phyloP scores from a whole-genome alignment of 1,139 yeast species.

The Geotrichum cucujoidarum region DNA sequence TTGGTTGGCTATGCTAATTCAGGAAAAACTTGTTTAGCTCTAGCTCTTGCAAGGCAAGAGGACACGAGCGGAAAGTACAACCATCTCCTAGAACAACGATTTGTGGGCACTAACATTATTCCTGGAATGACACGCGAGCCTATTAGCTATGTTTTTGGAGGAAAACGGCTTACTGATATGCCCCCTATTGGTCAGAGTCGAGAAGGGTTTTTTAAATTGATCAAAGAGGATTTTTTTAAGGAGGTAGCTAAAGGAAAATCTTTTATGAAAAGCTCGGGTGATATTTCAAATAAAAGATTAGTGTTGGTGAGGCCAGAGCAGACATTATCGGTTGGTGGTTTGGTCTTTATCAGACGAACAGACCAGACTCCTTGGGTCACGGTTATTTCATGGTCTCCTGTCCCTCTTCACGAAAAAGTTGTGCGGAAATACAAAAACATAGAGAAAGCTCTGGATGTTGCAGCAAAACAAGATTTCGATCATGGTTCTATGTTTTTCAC shows the following conservation, averaged over 20 bases:
- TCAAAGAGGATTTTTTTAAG: constrained; percentile 38
- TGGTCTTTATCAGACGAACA: constrained; percentile 48
- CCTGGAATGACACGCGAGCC: constrained; percentile 56
- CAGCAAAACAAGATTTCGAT: constrained; percentile 8
- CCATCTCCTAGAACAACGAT: constrained; percentile 20
- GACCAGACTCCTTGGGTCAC: constrained; percentile 29
- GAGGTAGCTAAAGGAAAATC: constrained; percentile 40
- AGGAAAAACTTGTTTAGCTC: constrained; percentile 69
- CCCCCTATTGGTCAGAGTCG: constrained; percentile 49
- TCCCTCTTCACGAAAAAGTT: constrained; percentile 26
- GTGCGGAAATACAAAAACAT: constrained; percentile 33
- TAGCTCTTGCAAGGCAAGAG: constrained; percentile 41
- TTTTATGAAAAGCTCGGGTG: constrained; percentile 39
- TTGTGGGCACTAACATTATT: constrained; percentile 38
- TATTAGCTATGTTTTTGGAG: constrained; percentile 38
- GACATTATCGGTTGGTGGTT: constrained; percentile 55
- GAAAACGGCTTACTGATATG: constrained; percentile 44
- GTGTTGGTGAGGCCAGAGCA: constrained; percentile 41
- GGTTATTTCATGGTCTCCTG: constrained; percentile 23
- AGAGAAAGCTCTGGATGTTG: constrained; percentile 33
- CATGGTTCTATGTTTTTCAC: constrained; percentile 19
- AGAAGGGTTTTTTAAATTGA: constrained; percentile 37
- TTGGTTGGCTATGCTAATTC: constrained; percentile 69
- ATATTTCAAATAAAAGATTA: constrained; percentile 32
- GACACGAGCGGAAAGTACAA: constrained; percentile 20